phyloP scores from a whole-genome alignment of 2,329 filamentous ascomycete species.

The Sclerotinia sclerotiorum region DNA sequence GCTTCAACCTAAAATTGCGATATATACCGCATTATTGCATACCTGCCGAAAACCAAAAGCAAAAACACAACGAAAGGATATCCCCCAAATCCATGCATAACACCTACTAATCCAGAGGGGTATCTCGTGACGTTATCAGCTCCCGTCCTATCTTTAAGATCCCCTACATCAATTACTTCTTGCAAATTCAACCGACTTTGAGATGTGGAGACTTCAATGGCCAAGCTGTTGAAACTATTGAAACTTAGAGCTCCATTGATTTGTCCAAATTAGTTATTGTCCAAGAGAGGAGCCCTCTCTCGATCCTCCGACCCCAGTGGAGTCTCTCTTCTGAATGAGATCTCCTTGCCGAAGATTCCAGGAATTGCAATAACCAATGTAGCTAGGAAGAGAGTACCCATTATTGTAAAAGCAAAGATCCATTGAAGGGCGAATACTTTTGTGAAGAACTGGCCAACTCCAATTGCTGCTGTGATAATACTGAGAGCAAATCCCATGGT shows the following conservation, averaged over 20 bases:
- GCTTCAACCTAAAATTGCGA: background rate
- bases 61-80: background rate
- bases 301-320: slow-evolving; percentile 48
- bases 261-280: slow-evolving; percentile 43
- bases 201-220: background rate
- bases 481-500: slow-evolving; percentile 79
- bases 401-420: slow-evolving; percentile 88
- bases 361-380: slow-evolving; percentile 66
- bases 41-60: background rate
- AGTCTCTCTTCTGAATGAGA: slow-evolving; percentile 49
- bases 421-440: slow-evolving; percentile 80
- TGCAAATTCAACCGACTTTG: background rate
- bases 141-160: background rate
- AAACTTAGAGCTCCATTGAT: background rate
- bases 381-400: slow-evolving; percentile 68
- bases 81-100: slow-evolving; percentile 1
- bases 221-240: background rate
- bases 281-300: slow-evolving; percentile 61
- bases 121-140: background rate
- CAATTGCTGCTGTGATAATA: slow-evolving; percentile 70
- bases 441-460: slow-evolving; percentile 72
- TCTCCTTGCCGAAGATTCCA: slow-evolving; percentile 58
- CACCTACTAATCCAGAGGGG: background rate
- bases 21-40: slow-evolving; percentile 12
- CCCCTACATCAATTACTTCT: background rate